Conservation (phyloP, 2,329 filamentous ascomycete genomes). For the Ceratocystis huliohia region DNA sequence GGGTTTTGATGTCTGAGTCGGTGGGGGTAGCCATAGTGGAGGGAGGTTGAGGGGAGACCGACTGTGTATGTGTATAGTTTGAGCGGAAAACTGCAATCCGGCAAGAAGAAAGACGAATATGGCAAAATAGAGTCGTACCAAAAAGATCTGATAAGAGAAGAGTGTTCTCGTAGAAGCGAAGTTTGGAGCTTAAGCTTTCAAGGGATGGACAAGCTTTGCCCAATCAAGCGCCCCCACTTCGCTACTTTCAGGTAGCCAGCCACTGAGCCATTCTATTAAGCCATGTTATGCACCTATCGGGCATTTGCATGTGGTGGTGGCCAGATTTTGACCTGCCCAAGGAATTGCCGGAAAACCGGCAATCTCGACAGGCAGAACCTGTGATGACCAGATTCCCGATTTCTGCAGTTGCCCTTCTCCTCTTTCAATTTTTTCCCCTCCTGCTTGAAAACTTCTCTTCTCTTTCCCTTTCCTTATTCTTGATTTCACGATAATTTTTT, state of each 20-base stretch:
- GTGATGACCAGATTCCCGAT: conserved; percentile 1
- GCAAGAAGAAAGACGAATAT: not conserved
- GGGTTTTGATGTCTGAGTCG: conserved; percentile 27
- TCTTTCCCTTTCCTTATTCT: conserved; percentile 9
- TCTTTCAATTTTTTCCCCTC: conserved; percentile 12
- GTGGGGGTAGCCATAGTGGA: conserved; percentile 16
- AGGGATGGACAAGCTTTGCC: not conserved
- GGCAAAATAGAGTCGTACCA: not conserved
- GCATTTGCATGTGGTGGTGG: not conserved
- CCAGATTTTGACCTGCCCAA: not conserved
- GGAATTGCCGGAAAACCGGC: not conserved
- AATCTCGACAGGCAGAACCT: not conserved
- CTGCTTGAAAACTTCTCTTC: conserved; percentile 9
- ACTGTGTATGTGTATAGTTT: not conserved
- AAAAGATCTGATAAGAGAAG: conserved; percentile 9
- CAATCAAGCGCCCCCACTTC: not conserved
- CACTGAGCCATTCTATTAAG: not conserved
- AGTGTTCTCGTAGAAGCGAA: not conserved
- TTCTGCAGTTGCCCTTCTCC: conserved; percentile 11
- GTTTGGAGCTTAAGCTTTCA: not conserved
- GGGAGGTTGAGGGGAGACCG: not conserved
- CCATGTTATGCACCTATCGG: not conserved
- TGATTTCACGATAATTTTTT: conserved; percentile 4
- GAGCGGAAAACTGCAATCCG: no score
- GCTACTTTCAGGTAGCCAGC: not conserved